Evolutionary conservation across 2,329 filamentous ascomycete genomes (phyloP).

Genomic region (Sordariomycetes sp.): DNA sequence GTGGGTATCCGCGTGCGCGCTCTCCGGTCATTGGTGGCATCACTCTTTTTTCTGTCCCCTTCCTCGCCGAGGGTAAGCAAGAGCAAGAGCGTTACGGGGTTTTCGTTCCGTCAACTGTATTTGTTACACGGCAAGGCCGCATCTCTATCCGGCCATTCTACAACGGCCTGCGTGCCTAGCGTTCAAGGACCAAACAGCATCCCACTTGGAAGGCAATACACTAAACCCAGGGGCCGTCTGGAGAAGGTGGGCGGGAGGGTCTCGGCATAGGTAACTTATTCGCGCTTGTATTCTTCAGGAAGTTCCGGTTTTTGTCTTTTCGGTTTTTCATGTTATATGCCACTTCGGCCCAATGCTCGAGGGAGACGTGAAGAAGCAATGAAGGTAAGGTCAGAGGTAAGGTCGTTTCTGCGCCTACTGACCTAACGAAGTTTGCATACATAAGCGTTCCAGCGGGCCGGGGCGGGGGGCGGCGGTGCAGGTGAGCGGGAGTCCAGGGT

Average conservation of each 20-base stretch:
- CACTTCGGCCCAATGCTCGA: background rate
- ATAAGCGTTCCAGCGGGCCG: background rate
- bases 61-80: constrained; percentile 1
- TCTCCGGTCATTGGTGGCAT: constrained; percentile 15
- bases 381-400: constrained; percentile 6
- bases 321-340: background rate
- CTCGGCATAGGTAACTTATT: background rate
- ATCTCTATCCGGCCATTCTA: background rate
- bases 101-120: constrained; percentile 16
- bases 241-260: background rate
- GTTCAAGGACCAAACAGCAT: background rate
- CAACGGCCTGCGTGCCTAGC: background rate
- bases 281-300: background rate
- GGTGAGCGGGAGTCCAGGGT: background rate
- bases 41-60: constrained; percentile 5
- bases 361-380: background rate
- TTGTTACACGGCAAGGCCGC: constrained; percentile 10
- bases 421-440: constrained; percentile 2
- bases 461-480: background rate
- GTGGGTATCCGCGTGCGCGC: constrained; percentile 20
- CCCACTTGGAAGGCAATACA: background rate
- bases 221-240: background rate
- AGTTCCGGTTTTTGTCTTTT: constrained; percentile 4
- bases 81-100: constrained; percentile 9
- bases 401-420: constrained; percentile 3